Percentiles rank a stretch among this genome's conserved stretches.
These are phyloP conservation scores for Hypoxylon lienhwacheense DNA, from an alignment of 495 filamentous ascomycete species.

Conservation along the genomic window DNA sequence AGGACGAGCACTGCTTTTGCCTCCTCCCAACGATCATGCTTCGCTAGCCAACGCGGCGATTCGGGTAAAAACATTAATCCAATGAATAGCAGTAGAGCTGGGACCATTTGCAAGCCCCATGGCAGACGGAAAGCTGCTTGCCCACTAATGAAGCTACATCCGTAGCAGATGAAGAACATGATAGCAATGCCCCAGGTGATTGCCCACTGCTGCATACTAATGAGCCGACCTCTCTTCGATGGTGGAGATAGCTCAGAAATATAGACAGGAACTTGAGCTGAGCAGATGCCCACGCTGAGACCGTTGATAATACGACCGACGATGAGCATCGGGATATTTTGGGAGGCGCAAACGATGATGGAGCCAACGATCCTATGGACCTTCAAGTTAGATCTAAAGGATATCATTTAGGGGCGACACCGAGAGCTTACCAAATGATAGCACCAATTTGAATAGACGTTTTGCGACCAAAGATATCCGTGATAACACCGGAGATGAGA, in stretches of 20 bases:
- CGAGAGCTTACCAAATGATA: constrained; percentile 59
- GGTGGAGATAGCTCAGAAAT: constrained; percentile 73
- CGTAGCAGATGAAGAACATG: constrained; percentile 82
- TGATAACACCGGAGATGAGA: constrained; percentile 64
- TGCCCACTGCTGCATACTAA: constrained; percentile 75
- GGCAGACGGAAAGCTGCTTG: constrained; percentile 69
- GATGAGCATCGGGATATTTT: constrained; percentile 73
- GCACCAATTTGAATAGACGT: constrained; percentile 64
- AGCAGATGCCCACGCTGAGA: constrained; percentile 73
- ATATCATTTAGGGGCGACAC: not conserved
- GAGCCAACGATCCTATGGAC: constrained; percentile 57
- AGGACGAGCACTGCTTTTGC: constrained; percentile 62
- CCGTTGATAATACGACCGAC: constrained; percentile 79
- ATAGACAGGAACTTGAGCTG: constrained; percentile 79
- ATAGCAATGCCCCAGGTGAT: constrained; percentile 83
- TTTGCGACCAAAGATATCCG: constrained; percentile 70
- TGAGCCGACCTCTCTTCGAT: constrained; percentile 68
- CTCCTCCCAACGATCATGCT: constrained; percentile 75
- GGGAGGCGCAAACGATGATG: constrained; percentile 67
- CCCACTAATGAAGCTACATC: constrained; percentile 64
- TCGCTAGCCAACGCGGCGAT: constrained; percentile 76
- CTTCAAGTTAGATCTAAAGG: not conserved
- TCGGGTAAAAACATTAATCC: constrained; percentile 70
- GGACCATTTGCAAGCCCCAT: constrained; percentile 77
- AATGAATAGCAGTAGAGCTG: constrained; percentile 63